Percentiles rank a stretch among this genome's conserved stretches.
These are phyloP conservation scores for Dalbergia cochinchinensis DNA, from an alignment of 306 rosid species.

Conservation along the genomic window DNA sequence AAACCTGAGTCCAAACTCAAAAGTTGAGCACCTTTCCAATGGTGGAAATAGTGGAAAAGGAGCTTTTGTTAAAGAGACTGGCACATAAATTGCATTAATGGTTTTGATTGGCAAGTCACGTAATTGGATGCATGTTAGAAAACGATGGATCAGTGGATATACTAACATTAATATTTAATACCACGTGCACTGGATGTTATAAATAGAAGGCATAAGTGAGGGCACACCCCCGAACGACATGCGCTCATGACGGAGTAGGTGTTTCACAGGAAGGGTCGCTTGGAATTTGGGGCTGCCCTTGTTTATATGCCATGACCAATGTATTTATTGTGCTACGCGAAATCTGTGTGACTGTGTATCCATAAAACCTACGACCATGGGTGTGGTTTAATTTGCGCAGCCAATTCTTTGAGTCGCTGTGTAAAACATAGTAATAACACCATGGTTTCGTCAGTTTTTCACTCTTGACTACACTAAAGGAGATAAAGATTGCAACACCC, in stretches of 20 bases:
- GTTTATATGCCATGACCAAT: not conserved
- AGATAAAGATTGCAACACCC: not conserved
- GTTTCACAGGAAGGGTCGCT: not conserved
- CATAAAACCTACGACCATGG: not conserved
- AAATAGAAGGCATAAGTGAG: not conserved
- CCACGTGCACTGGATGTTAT: no score
- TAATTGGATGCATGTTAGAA: conserved; percentile 14
- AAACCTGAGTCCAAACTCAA: not conserved
- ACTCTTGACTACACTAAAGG: not conserved
- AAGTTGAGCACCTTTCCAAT: not conserved
- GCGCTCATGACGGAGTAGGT: not conserved
- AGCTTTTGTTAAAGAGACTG: not conserved
- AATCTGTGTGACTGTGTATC: not conserved
- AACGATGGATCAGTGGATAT: not conserved
- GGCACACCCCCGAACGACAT: not conserved
- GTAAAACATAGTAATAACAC: no score
- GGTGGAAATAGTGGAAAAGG: not conserved
- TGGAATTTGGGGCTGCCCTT: not conserved
- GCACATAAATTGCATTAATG: conserved; percentile 5
- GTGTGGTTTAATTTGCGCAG: not conserved
- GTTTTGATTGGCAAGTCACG: conserved; percentile 8
- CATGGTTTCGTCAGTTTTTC: not conserved
- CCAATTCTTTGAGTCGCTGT: no score
- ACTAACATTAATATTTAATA: no score
- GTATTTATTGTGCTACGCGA: not conserved